These are phyloP conservation scores for Lumnitzera littorea DNA, from an alignment of 345 rosid genomes.

Conservation along the genomic window DNA sequence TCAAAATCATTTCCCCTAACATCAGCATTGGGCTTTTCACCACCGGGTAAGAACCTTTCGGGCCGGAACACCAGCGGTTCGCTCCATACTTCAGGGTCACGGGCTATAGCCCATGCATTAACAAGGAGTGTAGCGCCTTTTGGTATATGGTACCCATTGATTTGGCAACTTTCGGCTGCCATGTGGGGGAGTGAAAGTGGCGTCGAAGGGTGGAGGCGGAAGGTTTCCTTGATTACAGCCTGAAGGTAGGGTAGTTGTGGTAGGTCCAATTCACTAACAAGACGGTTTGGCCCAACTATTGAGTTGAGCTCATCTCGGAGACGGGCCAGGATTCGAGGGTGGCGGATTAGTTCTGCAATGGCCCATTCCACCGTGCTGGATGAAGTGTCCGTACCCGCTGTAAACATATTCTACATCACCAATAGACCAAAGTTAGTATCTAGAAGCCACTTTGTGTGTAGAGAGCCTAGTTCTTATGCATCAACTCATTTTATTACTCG, in stretches of 20 bases:
- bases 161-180: conserved; percentile 59
- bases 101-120: conserved; percentile 84
- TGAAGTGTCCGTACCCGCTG: conserved; percentile 94
- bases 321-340: conserved; percentile 41
- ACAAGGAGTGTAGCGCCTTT: conserved; percentile 56
- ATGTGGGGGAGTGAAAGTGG: conserved; percentile 72
- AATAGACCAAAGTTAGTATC: no score
- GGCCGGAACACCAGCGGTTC: conserved; percentile 55
- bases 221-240: conserved; percentile 71
- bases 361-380: conserved; percentile 92
- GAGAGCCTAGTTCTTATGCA: no score
- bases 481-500: no score
- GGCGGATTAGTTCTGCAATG: conserved; percentile 72
- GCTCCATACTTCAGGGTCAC: conserved; percentile 65
- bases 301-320: conserved; percentile 56
- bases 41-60: conserved; percentile 69
- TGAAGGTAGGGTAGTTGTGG: conserved; percentile 54
- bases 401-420: conserved; percentile 48
- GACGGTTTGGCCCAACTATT: conserved; percentile 47
- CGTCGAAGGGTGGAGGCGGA: conserved; percentile 78
- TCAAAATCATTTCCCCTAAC: conserved; percentile 63
- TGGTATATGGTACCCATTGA: conserved; percentile 68
- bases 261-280: conserved; percentile 44
- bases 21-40: conserved; percentile 50
- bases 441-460: no score